Evolutionary conservation across 1,284 basidiomycete genomes (phyloP).

Genomic region (Puccinia polysora): DNA sequence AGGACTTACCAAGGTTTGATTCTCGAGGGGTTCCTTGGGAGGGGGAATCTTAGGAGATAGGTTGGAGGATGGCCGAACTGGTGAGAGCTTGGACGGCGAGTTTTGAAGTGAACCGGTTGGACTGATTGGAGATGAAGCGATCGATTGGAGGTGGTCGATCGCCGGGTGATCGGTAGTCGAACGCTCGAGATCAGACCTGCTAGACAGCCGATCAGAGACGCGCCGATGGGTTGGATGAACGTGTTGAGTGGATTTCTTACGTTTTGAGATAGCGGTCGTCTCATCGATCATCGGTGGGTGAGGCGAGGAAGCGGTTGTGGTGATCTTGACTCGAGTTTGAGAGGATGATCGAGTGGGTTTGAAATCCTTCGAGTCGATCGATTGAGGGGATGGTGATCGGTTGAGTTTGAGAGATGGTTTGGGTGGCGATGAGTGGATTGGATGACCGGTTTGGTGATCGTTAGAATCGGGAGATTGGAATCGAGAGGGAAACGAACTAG

Average conservation of each 20-base stretch:
- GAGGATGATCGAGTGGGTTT: not conserved
- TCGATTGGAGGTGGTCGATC: not conserved
- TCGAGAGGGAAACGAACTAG: too few relatives aligned
- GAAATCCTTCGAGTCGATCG: not conserved
- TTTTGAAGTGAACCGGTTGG: not conserved
- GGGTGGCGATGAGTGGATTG: too few relatives aligned
- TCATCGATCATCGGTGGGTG: slow-evolving; percentile 7
- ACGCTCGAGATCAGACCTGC: not conserved
- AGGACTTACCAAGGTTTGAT: too few relatives aligned
- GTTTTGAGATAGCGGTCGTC: not conserved
- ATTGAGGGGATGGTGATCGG: too few relatives aligned
- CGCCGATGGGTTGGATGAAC: not conserved
- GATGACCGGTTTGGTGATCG: too few relatives aligned
- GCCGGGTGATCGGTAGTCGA: not conserved
- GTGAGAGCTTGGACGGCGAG: too few relatives aligned
- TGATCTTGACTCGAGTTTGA: not conserved
- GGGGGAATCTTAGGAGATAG: too few relatives aligned
- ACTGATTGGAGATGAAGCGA: not conserved
- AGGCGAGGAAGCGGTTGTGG: not conserved
- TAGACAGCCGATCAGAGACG: not conserved
- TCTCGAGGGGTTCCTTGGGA: too few relatives aligned
- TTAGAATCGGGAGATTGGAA: too few relatives aligned
- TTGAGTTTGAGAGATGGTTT: not conserved
- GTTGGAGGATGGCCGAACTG: too few relatives aligned
- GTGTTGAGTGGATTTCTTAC: not conserved